These are phyloP conservation scores for Podaxis carcinomalis DNA, from an alignment of 768 basidiomycete species.

Conservation along the genomic window DNA sequence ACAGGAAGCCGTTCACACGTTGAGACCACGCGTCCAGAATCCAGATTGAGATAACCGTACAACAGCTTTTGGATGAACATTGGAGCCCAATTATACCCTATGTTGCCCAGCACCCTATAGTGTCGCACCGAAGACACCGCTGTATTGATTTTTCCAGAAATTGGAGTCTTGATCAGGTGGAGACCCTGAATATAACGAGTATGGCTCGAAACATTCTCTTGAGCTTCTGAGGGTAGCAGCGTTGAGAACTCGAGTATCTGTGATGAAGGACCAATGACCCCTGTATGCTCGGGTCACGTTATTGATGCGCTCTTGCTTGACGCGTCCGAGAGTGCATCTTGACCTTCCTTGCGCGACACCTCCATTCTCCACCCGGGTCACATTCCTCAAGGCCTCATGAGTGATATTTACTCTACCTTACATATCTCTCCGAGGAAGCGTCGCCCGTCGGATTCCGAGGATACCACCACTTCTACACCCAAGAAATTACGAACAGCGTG, in stretches of 20 bases:
- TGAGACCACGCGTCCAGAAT: background rate
- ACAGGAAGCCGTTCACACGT: background rate
- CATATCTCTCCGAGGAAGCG: slow-evolving; percentile 70
- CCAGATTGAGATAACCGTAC: background rate
- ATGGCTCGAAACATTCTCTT: background rate
- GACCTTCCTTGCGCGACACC: slow-evolving; percentile 20
- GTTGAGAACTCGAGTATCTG: background rate
- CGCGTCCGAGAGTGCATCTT: slow-evolving; percentile 15
- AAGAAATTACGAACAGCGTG: slow-evolving; percentile 64
- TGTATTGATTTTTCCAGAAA: background rate
- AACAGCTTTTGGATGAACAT: background rate
- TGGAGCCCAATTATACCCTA: background rate
- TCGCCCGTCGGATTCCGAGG: slow-evolving; percentile 52
- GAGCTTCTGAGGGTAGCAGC: background rate
- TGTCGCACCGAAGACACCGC: background rate
- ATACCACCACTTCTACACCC: slow-evolving; percentile 55
- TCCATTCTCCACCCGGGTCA: slow-evolving; percentile 3
- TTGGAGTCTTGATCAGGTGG: background rate
- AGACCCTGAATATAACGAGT: background rate
- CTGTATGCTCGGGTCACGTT: background rate
- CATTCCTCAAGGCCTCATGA: slow-evolving; percentile 45
- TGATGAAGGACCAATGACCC: background rate
- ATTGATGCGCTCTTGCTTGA: background rate
- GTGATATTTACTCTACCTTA: slow-evolving; percentile 58
- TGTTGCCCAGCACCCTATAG: background rate